These are phyloP conservation scores for Aspergillus incahuasiensis DNA, from an alignment of 495 filamentous ascomycete genomes.

Conservation along the genomic window DNA sequence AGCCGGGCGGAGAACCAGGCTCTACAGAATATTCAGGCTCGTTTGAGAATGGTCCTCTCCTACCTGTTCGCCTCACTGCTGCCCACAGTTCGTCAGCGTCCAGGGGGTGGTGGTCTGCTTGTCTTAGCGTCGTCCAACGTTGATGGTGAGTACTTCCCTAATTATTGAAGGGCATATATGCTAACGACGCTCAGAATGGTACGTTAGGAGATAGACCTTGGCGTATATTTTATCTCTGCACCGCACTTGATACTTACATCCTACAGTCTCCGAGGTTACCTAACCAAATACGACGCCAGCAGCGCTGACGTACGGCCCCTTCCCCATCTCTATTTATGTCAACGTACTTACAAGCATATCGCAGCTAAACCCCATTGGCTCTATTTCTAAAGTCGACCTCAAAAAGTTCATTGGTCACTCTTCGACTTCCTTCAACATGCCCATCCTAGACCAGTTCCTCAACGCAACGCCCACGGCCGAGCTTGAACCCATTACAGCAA, in stretches of 20 bases:
- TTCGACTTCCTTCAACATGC: constrained; percentile 56
- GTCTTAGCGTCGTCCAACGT: constrained; percentile 62
- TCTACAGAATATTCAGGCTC: constrained; percentile 79
- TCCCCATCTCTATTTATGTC: not conserved
- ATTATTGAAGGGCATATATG: not conserved
- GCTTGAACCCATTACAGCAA: constrained; percentile 70
- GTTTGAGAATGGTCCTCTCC: constrained; percentile 72
- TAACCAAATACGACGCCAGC: constrained; percentile 66
- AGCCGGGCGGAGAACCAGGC: constrained; percentile 57
- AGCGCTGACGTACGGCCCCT: constrained; percentile 52
- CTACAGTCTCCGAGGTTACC: constrained; percentile 57
- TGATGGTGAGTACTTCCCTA: constrained; percentile 28
- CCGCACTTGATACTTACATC: not conserved
- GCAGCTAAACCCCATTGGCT: constrained; percentile 65
- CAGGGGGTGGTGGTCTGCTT: constrained; percentile 53
- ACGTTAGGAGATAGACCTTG: not conserved
- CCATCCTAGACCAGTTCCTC: constrained; percentile 70
- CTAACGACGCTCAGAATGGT: constrained; percentile 33
- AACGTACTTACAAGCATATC: too few relatives aligned
- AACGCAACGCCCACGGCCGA: constrained; percentile 76
- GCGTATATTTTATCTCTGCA: not conserved
- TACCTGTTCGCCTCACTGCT: constrained; percentile 71
- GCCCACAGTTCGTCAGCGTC: constrained; percentile 50
- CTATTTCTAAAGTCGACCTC: constrained; percentile 68
- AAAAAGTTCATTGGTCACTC: constrained; percentile 75